phyloP scores from a whole-genome alignment of 495 filamentous ascomycete species.

The Xylaria grammica region DNA sequence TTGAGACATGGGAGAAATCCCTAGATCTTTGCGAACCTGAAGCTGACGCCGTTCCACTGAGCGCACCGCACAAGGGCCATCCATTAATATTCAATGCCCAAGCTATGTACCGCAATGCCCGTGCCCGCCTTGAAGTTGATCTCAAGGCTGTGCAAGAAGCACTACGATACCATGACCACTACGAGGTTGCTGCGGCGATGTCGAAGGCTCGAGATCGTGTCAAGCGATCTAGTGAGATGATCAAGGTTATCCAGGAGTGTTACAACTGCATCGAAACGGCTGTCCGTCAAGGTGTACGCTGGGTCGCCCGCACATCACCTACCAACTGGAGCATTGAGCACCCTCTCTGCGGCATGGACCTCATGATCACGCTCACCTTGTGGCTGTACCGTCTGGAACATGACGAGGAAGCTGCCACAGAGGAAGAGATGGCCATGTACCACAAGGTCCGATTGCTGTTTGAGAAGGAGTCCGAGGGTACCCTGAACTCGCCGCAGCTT shows the following conservation, averaged over 20 bases:
- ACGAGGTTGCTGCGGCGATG: slow-evolving; percentile 97
- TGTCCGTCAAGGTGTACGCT: slow-evolving; percentile 91
- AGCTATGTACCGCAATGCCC: slow-evolving; percentile 95
- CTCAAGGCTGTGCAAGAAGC: slow-evolving; percentile 95
- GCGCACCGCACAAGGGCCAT: slow-evolving; percentile 96
- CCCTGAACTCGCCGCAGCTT: slow-evolving; percentile 74
- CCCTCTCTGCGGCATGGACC: slow-evolving; percentile 92
- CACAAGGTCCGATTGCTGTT: slow-evolving; percentile 92
- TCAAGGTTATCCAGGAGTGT: slow-evolving; percentile 96
- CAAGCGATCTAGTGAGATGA: slow-evolving; percentile 95
- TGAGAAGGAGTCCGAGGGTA: slow-evolving; percentile 82
- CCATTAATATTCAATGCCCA: slow-evolving; percentile 98
- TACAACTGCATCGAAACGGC: slow-evolving; percentile 98
- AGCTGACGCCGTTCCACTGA: slow-evolving; percentile 85
- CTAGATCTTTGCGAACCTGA: slow-evolving; percentile 94
- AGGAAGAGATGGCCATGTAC: slow-evolving; percentile 93
- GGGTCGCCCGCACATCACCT: slow-evolving; percentile 94
- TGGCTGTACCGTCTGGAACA: slow-evolving; percentile 99
- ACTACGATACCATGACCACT: slow-evolving; percentile 93
- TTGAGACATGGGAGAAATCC: slow-evolving; percentile 98
- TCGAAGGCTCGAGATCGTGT: slow-evolving; percentile 89
- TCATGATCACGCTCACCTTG: slow-evolving; percentile 98
- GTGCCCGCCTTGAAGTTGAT: slow-evolving; percentile 91
- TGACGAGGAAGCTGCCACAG: slow-evolving; percentile 91
- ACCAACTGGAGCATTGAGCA: slow-evolving; percentile 99